Base-by-base conservation (phyloP, 2,329 filamentous ascomycete species). In the Metarhizium robertsii region DNA sequence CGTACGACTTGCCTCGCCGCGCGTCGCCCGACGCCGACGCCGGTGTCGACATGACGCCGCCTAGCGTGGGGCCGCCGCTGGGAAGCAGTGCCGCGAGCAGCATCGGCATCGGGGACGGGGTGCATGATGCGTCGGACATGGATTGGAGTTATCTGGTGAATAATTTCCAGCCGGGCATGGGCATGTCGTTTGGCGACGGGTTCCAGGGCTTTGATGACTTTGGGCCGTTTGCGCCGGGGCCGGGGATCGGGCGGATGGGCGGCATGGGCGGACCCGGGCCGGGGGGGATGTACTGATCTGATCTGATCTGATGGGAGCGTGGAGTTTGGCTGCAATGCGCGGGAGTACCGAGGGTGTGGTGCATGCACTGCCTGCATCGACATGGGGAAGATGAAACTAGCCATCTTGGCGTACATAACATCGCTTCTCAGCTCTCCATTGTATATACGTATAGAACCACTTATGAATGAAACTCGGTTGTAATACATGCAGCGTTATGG, bases 121-220 rank as follows among this genome's bases (percentile, higher is more conserved):
- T 62, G 14, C 63, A 66, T 16, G 70, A 71, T 11, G 59, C 64
- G 1, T 61, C 61, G 13, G 69, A 74, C 34, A 75, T 79, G 75
- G 75, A 79, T 60, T 79, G 76, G 76, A 73, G 71, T 32, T 74
- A 74, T 42, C 65, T 79, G 52, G 69, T 79, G 62, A 72, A 76
- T 42, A 67, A 69, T 25, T 75, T 75, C 55, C 65, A 66, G 32
- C 50, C 54, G n/a, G 68, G 71, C 30, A 60, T 66, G n/a, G 68
- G 71, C 30, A 60, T 66, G 29, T 61, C 60, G 5, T 49, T 56
- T 30, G 50, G 40, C 4, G 48, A 45, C 14, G 64, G 62, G 2
- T 71, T 67, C 30, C 62, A 65, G 6, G 66, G 64, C 2, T 69
- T 69, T 34, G 65, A 62, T 16, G 58, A 58, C 29, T 67, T 70